Evolutionary conservation across 371 early-diverging fungal species (phyloP), one percentile per base, ranked within the genome.

Genomic region (Mortierella sp.): DNA sequence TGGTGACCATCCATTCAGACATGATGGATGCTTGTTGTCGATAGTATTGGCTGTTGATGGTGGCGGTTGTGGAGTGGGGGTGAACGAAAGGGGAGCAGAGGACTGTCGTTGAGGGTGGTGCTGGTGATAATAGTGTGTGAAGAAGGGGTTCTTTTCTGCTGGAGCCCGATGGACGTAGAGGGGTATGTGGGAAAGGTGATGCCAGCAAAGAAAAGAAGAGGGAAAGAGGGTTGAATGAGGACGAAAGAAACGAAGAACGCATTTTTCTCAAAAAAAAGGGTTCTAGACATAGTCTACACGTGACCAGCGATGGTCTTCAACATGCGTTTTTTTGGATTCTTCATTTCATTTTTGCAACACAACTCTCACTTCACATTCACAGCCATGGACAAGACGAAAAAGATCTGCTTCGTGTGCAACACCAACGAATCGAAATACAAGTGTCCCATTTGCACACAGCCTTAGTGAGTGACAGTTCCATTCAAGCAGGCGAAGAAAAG

Each of bases 1-100:
- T 73, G 58, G 84, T 84, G 10, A 84, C 88, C 81, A 84, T 88
- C 80, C 84, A 88, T 75, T 88, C 88, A n/a, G 84, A 77, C 88
- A 88, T 88, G 70, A 80, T 75, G 78, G 70, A 83, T 48, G 82
- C 1, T 70, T 48, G 45, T 60, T 34, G 65, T 26, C 52, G 45
- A 19, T 45, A 58, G 45, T 68, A 68, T 24, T 38, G 68, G 68
- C 68, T 68, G 68, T 68, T 68, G 68, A 68, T 72, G 72, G 45
- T 47, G 72, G 45, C 48, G 28, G 68, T 68, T 10, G 45, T n/a
- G 31, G 55, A 47, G 47, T 2, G n/a, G 54, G 14, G 26, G 42
- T 2, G 14, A 38, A 26, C 21, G 70, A 52, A 24, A 3, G 34
- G 47, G 9, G 48, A 45, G 8, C 10, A 26, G 14, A 38, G 19